These are phyloP conservation scores for Phlebiopsis flavidoalba DNA, from an alignment of 768 basidiomycete genomes.

Conservation along the genomic window DNA sequence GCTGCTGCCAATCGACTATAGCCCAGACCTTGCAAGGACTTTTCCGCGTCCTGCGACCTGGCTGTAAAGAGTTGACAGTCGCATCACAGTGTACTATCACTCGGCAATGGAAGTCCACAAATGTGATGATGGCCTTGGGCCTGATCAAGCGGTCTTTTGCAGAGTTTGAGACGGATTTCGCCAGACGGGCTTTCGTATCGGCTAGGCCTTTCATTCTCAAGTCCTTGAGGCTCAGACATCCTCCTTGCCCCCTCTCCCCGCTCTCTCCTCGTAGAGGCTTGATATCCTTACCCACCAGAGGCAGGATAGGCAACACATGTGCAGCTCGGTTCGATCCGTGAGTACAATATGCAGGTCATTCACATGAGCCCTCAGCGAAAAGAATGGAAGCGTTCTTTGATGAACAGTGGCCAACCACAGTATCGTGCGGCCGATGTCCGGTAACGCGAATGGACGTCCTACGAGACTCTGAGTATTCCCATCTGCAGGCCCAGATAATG, in stretches of 20 bases:
- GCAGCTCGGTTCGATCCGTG: too few species aligned
- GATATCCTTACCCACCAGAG: too few species aligned
- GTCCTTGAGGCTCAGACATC: conserved; percentile 68
- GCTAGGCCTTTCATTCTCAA: conserved; percentile 73
- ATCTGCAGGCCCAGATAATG: neutral
- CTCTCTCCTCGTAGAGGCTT: conserved; percentile 48
- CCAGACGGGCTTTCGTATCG: conserved; percentile 85
- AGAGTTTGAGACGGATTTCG: conserved; percentile 82
- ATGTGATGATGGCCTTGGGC: conserved; percentile 91
- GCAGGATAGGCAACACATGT: too few species aligned
- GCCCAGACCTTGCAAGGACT: conserved; percentile 95
- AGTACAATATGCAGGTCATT: conserved; percentile 95
- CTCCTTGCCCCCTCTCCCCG: conserved; percentile 43
- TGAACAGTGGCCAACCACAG: conserved; percentile 88
- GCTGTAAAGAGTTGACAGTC: conserved; percentile 94
- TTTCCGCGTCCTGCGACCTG: conserved; percentile 91
- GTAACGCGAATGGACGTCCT: conserved; percentile 97
- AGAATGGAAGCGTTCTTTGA: conserved; percentile 99
- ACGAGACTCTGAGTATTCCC: neutral
- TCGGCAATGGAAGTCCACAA: conserved; percentile 91
- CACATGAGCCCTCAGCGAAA: conserved; percentile 92
- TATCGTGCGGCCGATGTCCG: conserved; percentile 86
- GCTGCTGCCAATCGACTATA: conserved; percentile 92
- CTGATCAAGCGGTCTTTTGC: conserved; percentile 92
- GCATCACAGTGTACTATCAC: conserved; percentile 91